Conservation (phyloP, 1,284 basidiomycete genomes). For the Rhizoctonia solani region DNA sequence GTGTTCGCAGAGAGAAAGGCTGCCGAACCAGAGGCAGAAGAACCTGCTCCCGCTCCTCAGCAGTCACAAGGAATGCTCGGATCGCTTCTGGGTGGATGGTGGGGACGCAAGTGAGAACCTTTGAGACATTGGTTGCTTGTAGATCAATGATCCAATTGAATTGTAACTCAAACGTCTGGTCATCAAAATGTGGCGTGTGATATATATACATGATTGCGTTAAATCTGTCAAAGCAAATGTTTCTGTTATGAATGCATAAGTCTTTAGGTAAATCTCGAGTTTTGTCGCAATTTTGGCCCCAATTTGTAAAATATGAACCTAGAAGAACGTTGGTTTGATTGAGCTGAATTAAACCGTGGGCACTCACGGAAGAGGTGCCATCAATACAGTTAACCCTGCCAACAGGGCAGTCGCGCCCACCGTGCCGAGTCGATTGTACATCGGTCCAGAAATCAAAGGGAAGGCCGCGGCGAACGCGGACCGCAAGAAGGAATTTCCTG, state of each 20-base stretch:
- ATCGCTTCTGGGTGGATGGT: slow-evolving; percentile 56
- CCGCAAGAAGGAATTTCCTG: slow-evolving; percentile 69
- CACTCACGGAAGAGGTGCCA: slow-evolving; percentile 73
- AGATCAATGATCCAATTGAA: not conserved
- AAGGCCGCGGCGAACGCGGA: slow-evolving; percentile 71
- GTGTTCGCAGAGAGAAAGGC: slow-evolving; percentile 51
- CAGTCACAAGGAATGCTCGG: slow-evolving; percentile 29
- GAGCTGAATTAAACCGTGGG: not conserved
- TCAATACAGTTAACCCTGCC: slow-evolving; percentile 67
- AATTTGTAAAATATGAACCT: slow-evolving; percentile 48
- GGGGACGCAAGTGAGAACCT: slow-evolving; percentile 50
- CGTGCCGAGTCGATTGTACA: slow-evolving; percentile 64
- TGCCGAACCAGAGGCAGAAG: slow-evolving; percentile 41
- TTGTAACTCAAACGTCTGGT: not conserved
- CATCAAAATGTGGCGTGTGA: too few relatives aligned
- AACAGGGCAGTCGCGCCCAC: slow-evolving; percentile 78
- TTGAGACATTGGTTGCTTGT: not conserved
- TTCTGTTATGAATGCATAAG: too few relatives aligned
- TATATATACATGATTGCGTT: too few relatives aligned
- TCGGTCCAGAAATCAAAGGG: slow-evolving; percentile 66
- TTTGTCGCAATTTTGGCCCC: slow-evolving; percentile 44
- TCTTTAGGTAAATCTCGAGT: slow-evolving; percentile 38
- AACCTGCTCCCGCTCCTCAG: slow-evolving; percentile 5
- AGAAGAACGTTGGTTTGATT: not conserved
- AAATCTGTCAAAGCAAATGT: too few relatives aligned